Evolutionary conservation across 352 stramenopile species (phyloP), one percentile per base, ranked within the genome.

Genomic region (Globisporangium apiculatum): DNA sequence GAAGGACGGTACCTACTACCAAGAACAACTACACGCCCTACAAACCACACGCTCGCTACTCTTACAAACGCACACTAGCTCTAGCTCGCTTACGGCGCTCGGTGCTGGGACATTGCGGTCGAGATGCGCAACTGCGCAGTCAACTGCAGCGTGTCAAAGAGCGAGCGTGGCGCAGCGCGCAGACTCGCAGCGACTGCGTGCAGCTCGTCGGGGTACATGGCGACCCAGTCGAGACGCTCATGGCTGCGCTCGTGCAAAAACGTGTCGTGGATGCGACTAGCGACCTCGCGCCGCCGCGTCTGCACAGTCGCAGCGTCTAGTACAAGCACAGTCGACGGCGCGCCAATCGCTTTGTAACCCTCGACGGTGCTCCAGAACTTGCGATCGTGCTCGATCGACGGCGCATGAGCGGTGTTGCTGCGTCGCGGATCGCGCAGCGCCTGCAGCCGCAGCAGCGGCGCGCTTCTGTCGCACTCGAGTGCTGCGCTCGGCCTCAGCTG

Each of bases 301-400:
- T 60, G 35, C 9, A 69, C 57, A 1, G 69, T 74, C 48, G 71
- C 69, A 7, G 61, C 62, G 52, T 82, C 73, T 37, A 86, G 46
- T 4, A 86, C 48, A 14, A 83, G 54, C 24, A 67, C 24, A 10
- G 51, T 58, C 35, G 58, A 38, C 0, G 62, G 66, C 12, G 45
- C 71, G 7, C 75, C 75, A 36, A 87, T 72, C 1, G 69, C 64
- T 41, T 72, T 73, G 57, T 75, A 87, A 0, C 77, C 75, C 65
- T 87, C 75, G 3, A 87, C 68, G 7, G 75, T 75, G 53, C 75
- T 84, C 79, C 79, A 89, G 56, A 89, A 89, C 53, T 73, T 76
- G 58, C 67, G 71, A 53, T 79, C 58, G 2, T 68, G 53, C 4
- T 73, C 57, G 2, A 80, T 45, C 43, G 52, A 43, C 4, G 38